Conservation (phyloP, 108 stramenopile genomes). For the Pseudonitzschia pungens region DNA sequence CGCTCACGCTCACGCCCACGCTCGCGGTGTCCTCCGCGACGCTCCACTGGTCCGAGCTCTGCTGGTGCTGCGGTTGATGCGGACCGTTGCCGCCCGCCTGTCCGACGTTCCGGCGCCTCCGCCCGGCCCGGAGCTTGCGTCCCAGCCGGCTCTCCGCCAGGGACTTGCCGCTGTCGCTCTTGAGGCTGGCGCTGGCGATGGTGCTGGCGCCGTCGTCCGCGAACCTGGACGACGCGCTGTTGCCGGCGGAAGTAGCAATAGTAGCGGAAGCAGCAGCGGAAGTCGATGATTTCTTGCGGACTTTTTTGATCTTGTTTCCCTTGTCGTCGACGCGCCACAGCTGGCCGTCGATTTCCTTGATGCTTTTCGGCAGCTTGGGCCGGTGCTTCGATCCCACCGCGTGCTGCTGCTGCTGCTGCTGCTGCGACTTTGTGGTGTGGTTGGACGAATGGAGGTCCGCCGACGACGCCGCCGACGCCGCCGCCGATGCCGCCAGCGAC, state of each 20-base stretch:
- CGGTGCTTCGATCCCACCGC: not conserved
- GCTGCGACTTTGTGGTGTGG: too few relatives aligned
- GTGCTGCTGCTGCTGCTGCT: not conserved
- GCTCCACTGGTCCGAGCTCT: not conserved
- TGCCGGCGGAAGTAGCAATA: too few relatives aligned
- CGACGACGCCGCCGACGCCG: not conserved
- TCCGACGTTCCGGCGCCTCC: not conserved
- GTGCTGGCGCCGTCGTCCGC: not conserved
- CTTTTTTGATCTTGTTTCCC: constrained; percentile 1
- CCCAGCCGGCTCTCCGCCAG: not conserved
- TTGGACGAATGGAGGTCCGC: too few relatives aligned
- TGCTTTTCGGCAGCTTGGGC: not conserved
- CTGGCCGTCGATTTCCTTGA: constrained; percentile 9
- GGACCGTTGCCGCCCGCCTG: too few relatives aligned
- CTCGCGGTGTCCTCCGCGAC: not conserved
- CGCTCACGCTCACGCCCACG: not conserved
- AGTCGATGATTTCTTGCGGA: not conserved
- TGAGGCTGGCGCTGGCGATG: not conserved
- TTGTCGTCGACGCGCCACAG: constrained; percentile 14
- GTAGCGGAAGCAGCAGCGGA: not conserved
- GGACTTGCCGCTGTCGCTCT: not conserved
- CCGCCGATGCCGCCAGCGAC: too few relatives aligned
- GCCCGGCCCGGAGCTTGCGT: not conserved
- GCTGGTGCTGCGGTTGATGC: too few relatives aligned
- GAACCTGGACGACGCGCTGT: too few relatives aligned